Conservation (phyloP, 2,329 filamentous ascomycete genomes). For the Saccharata proteae region DNA sequence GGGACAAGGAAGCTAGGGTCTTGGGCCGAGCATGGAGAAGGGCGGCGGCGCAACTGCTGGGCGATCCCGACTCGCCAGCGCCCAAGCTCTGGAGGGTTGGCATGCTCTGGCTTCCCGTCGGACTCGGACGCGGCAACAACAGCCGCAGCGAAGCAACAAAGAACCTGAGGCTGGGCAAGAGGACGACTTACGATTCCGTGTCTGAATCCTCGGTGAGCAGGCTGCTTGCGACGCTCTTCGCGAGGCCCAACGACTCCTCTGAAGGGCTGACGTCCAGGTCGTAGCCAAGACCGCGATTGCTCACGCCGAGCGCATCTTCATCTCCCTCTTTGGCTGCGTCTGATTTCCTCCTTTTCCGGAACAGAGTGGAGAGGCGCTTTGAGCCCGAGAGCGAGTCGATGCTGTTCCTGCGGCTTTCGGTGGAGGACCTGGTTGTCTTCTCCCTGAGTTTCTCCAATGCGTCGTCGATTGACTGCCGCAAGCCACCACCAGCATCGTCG, state of each 20-base stretch:
- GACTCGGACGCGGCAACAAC: too few species aligned
- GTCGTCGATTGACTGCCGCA: slow-evolving; percentile 23
- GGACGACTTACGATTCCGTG: slow-evolving; percentile 32
- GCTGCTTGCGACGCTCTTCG: slow-evolving; percentile 34
- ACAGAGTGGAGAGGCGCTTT: slow-evolving; percentile 35
- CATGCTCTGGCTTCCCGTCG: too few species aligned
- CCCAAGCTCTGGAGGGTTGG: too few species aligned
- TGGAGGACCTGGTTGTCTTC: slow-evolving; percentile 24
- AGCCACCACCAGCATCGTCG: slow-evolving; percentile 14
- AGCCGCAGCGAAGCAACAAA: slow-evolving; percentile 10
- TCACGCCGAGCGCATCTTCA: slow-evolving; percentile 3
- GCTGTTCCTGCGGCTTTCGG: slow-evolving; percentile 25
- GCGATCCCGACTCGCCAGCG: too few species aligned
- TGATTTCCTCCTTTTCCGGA: slow-evolving; percentile 24
- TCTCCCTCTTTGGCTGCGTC: slow-evolving; percentile 13
- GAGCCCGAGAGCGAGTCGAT: slow-evolving; percentile 27
- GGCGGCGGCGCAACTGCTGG: too few species aligned
- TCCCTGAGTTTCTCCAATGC: slow-evolving; percentile 27
- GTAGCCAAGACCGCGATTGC: slow-evolving; percentile 1
- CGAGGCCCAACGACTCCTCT: slow-evolving; percentile 28
- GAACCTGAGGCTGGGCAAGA: slow-evolving; percentile 11
- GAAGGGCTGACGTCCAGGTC: slow-evolving; percentile 16
- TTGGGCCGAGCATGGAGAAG: too few species aligned
- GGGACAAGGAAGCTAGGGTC: too few species aligned
- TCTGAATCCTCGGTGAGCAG: slow-evolving; percentile 41